These are phyloP conservation scores for Populus hybrid DNA, from an alignment of 441 rosid genomes.

Conservation along the genomic window DNA sequence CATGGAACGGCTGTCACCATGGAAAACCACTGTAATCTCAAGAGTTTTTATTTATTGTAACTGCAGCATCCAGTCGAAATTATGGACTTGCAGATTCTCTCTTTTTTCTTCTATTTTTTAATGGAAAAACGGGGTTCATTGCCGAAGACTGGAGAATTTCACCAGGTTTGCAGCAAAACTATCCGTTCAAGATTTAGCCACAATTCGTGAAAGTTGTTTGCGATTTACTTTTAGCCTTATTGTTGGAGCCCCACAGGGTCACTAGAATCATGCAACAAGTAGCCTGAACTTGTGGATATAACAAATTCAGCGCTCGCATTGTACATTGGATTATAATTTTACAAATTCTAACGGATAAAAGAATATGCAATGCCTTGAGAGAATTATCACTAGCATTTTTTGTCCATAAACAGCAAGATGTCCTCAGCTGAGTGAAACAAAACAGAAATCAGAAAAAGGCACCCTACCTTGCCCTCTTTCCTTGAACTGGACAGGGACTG, in stretches of 20 bases:
- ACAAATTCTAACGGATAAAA: neutral
- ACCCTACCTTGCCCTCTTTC: neutral
- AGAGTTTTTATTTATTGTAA: too few species aligned
- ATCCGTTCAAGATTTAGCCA: neutral
- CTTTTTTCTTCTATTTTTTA: too few species aligned
- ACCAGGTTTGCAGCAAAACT: neutral
- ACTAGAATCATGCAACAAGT: neutral
- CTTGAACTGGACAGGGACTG: constrained; percentile 22
- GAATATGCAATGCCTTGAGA: neutral
- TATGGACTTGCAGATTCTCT: neutral
- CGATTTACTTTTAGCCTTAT: neutral
- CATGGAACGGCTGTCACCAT: neutral
- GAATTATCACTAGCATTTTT: neutral
- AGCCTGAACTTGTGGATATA: neutral
- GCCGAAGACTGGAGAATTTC: too few species aligned
- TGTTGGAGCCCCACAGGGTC: neutral
- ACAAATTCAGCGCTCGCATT: neutral
- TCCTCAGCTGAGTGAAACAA: neutral
- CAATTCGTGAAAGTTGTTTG: neutral
- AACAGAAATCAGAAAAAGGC: neutral
- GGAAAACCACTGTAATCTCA: neutral
- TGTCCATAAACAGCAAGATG: neutral
- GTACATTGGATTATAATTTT: neutral
- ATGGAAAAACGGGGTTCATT: too few species aligned
- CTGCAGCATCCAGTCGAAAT: neutral